These are phyloP conservation scores for Tanacetum coccineum DNA, from an alignment of 129 eudicot genomes.

Conservation along the genomic window DNA sequence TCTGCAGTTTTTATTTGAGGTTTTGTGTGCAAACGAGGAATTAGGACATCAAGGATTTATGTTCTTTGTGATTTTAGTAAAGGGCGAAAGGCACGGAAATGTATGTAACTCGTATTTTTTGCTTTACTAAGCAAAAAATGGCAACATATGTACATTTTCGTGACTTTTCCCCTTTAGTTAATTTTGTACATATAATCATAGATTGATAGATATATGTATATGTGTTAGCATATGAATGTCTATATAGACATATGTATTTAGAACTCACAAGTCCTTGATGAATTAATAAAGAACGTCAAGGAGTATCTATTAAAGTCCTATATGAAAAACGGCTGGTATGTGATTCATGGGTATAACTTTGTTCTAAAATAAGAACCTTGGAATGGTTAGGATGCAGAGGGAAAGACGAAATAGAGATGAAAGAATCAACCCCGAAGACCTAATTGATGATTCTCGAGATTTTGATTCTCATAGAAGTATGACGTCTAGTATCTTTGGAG, in stretches of 20 bases:
- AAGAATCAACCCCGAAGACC: constrained; percentile 11
- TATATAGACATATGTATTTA: background rate
- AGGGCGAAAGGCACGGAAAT: no score
- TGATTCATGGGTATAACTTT: no score
- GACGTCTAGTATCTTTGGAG: constrained; percentile 57
- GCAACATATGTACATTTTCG: no score
- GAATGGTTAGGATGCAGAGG: constrained; percentile 46
- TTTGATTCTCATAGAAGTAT: constrained; percentile 38
- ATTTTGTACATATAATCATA: background rate
- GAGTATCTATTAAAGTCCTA: background rate
- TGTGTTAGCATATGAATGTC: background rate
- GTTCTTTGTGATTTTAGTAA: no score
- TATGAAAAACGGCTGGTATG: background rate
- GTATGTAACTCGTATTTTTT: no score
- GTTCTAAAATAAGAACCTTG: background rate
- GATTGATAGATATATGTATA: background rate
- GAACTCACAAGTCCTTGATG: background rate
- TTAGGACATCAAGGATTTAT: constrained; percentile 9
- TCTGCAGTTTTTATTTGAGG: background rate
- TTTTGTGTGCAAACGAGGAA: background rate
- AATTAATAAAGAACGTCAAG: no score
- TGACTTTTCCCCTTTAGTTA: background rate
- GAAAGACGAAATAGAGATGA: constrained; percentile 34
- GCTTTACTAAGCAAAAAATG: no score
- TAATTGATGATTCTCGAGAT: constrained; percentile 36